A percentile compares a stretch with the other conserved stretches of the same genome.
These are phyloP conservation scores for Calonectria leucothoes DNA, from an alignment of 2,329 filamentous ascomycete genomes.

Conservation along the genomic window DNA sequence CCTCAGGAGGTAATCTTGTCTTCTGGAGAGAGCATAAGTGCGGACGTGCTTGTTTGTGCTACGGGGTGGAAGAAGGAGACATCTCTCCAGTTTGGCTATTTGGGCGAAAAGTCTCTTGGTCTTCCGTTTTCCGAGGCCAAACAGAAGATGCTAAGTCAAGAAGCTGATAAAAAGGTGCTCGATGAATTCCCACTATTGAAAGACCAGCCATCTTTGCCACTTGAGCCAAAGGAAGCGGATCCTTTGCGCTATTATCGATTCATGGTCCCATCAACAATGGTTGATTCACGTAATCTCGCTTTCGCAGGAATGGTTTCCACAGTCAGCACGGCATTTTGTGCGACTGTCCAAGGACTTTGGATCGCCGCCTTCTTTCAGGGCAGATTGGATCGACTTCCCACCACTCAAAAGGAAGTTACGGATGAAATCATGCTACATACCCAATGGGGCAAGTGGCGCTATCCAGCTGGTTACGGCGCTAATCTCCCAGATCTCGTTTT, in stretches of 20 bases:
- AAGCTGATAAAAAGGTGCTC: constrained; percentile 33
- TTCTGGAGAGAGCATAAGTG: constrained; percentile 51
- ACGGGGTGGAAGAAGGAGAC: constrained; percentile 64
- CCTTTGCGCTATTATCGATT: constrained; percentile 42
- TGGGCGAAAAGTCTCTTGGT: constrained; percentile 22
- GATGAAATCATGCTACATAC: constrained; percentile 72
- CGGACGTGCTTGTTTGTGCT: constrained; percentile 61
- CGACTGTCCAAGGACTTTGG: constrained; percentile 60
- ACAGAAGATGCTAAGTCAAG: constrained; percentile 17
- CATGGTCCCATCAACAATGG: constrained; percentile 35
- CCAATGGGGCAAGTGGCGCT: constrained; percentile 77
- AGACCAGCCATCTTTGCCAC: constrained; percentile 33
- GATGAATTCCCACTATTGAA: constrained; percentile 33
- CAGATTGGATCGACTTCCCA: constrained; percentile 51
- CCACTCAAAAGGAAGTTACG: constrained; percentile 52
- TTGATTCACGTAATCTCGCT: constrained; percentile 44
- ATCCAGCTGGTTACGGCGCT: constrained; percentile 72
- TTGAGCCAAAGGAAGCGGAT: constrained; percentile 31
- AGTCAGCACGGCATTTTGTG: constrained; percentile 49
- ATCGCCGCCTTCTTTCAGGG: constrained; percentile 68
- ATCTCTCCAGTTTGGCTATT: constrained; percentile 54
- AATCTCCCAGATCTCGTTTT: constrained; percentile 78
- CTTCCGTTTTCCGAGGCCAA: constrained; percentile 24
- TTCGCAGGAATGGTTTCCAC: constrained; percentile 47
- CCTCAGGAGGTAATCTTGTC: constrained; percentile 54